Evolutionary conservation across 78 protist genomes (phyloP).

Genomic region (Dictyostelium intermedium): DNA sequence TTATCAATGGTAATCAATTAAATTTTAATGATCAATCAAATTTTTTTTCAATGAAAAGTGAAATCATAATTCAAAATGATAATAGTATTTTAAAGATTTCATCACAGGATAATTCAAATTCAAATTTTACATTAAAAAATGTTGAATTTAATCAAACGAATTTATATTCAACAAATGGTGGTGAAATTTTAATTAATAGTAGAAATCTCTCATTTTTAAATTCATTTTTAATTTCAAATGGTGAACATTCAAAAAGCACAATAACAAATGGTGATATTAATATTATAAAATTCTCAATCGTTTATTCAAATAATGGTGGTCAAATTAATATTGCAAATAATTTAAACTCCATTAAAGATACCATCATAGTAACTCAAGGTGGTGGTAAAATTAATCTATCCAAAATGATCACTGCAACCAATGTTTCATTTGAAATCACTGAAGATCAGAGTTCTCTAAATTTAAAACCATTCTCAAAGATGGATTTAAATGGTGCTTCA

Average conservation of each 20-base stretch:
- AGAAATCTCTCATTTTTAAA: background rate
- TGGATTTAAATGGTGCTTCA: background rate
- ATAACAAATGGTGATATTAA: background rate
- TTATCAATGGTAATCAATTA: background rate
- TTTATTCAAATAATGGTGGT: background rate
- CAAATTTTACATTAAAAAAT: background rate
- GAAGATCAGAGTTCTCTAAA: background rate
- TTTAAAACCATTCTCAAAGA: background rate
- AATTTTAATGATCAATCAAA: background rate
- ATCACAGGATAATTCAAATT: background rate
- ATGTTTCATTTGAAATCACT: background rate
- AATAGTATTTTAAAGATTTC: background rate
- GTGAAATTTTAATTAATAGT: background rate
- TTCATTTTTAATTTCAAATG: background rate
- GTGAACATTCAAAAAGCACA: background rate
- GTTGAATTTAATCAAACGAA: background rate
- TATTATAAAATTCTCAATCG: background rate
- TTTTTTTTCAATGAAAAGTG: background rate
- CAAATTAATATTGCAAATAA: background rate
- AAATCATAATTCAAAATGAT: background rate
- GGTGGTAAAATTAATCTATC: background rate
- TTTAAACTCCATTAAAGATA: background rate
- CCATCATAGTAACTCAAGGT: background rate
- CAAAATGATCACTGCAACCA: background rate
- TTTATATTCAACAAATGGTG: background rate